These are phyloP conservation scores for Colletotrichum sp. DNA, from an alignment of 2,329 filamentous ascomycete genomes.

Conservation along the genomic window DNA sequence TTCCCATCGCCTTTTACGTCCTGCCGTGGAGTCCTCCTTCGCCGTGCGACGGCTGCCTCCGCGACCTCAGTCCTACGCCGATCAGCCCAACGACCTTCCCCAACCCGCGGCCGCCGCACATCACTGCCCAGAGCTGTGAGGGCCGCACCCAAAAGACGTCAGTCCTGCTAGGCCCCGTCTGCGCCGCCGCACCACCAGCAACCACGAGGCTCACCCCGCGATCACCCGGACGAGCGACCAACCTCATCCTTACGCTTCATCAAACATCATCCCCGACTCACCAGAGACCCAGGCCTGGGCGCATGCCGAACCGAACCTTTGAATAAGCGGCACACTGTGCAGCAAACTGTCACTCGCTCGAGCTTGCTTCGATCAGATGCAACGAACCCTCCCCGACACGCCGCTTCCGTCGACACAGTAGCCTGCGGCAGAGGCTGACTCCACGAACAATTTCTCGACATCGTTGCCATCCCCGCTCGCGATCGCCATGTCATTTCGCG, in stretches of 20 bases:
- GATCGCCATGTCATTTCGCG: conserved; percentile 65
- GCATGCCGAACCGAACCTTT: neutral
- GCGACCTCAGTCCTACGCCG: neutral
- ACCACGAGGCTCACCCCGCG: conserved; percentile 14
- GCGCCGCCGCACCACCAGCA: conserved; percentile 4
- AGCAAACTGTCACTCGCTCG: neutral
- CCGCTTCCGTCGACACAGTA: conserved; percentile 11
- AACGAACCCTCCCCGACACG: neutral
- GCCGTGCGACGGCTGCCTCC: neutral
- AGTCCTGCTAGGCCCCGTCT: conserved; percentile 5
- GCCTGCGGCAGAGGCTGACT: neutral
- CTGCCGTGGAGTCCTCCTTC: neutral
- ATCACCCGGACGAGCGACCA: conserved; percentile 1
- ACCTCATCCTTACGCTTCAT: conserved; percentile 1
- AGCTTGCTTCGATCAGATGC: conserved; percentile 14
- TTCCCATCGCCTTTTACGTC: neutral
- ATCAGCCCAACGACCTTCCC: conserved; percentile 6
- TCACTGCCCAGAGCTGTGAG: neutral
- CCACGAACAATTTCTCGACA: neutral
- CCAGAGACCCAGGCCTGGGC: neutral
- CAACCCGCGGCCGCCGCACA: neutral
- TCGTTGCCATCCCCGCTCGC: neutral
- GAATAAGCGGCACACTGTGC: neutral
- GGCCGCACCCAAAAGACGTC: conserved; percentile 6
- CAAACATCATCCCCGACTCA: neutral